These are phyloP conservation scores for Pythium volutum DNA, from an alignment of 352 stramenopile genomes.

Conservation along the genomic window DNA sequence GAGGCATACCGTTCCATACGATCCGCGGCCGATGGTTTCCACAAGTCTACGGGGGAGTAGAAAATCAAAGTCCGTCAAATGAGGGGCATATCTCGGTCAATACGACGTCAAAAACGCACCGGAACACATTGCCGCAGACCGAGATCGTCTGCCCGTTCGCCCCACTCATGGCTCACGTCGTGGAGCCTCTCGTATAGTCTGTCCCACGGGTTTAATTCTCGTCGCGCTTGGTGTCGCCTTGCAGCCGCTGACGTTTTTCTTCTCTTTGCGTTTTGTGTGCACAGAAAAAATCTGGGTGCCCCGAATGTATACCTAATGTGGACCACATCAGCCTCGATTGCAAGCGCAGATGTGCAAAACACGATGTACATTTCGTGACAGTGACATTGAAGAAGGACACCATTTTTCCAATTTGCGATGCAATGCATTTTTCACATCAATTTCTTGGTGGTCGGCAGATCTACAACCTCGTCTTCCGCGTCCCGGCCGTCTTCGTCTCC, in stretches of 20 bases:
- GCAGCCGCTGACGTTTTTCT: constrained; percentile 19
- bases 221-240: not conserved
- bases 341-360: not conserved
- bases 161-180: constrained; percentile 42
- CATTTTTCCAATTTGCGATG: constrained; percentile 5
- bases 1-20: constrained; percentile 67
- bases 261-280: constrained; percentile 9
- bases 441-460: constrained; percentile 9
- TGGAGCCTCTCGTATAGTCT: not conserved
- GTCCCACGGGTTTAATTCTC: not conserved
- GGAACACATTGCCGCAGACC: constrained; percentile 79
- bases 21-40: constrained; percentile 73
- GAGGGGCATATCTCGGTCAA: not conserved
- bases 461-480: constrained; percentile 20
- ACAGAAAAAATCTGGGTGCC: constrained; percentile 1
- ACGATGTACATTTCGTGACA: not conserved
- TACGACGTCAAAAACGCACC: constrained; percentile 32
- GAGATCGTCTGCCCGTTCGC: constrained; percentile 72
- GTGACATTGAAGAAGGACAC: constrained; percentile 8
- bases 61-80: not conserved
- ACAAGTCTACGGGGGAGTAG: constrained; percentile 45
- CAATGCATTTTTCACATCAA: not conserved
- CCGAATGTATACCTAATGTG: constrained; percentile 2
- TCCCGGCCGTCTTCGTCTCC: constrained; percentile 20
- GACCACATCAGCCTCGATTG: constrained; percentile 10